These are phyloP conservation scores for Sordariomycetes sp. DNA, from an alignment of 2,329 filamentous ascomycete species.

Conservation along the genomic window DNA sequence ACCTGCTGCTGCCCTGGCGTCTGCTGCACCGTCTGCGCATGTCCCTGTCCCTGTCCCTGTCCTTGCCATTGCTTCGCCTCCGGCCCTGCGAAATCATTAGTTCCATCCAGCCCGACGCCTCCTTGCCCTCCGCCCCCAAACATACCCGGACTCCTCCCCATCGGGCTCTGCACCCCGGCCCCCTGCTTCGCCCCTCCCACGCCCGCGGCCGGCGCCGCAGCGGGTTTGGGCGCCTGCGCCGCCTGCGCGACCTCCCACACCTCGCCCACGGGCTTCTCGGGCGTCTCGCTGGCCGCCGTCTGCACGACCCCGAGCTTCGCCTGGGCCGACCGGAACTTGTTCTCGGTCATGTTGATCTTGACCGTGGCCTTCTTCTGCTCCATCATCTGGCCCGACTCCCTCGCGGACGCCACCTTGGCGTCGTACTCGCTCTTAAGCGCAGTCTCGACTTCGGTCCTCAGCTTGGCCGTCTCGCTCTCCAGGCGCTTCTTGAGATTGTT, in stretches of 20 bases:
- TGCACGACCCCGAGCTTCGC: conserved; percentile 73
- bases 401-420: conserved; percentile 39
- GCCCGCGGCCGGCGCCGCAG: not conserved
- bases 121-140: not conserved
- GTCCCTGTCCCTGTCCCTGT: too few relatives aligned
- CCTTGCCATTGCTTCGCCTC: not conserved
- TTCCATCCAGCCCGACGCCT: too few relatives aligned
- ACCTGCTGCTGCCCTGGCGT: conserved; percentile 6
- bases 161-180: not conserved
- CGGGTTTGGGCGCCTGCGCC: conserved; percentile 13
- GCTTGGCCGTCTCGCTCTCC: conserved; percentile 50
- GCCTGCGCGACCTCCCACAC: conserved; percentile 75
- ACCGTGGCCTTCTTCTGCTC: conserved; percentile 64
- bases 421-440: conserved; percentile 36
- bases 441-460: conserved; percentile 42
- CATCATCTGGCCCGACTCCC: conserved; percentile 58
- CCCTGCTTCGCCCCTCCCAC: conserved; percentile 5
- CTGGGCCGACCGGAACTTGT: conserved; percentile 48
- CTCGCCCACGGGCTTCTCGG: conserved; percentile 70
- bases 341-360: conserved; percentile 71
- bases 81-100: not conserved
- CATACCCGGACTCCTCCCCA: conserved; percentile 7
- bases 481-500: conserved; percentile 61
- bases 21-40: conserved; percentile 6
- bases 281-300: conserved; percentile 75